These are phyloP conservation scores for Ustilago shanxiensis DNA, from an alignment of 1,284 basidiomycete species.

Conservation along the genomic window DNA sequence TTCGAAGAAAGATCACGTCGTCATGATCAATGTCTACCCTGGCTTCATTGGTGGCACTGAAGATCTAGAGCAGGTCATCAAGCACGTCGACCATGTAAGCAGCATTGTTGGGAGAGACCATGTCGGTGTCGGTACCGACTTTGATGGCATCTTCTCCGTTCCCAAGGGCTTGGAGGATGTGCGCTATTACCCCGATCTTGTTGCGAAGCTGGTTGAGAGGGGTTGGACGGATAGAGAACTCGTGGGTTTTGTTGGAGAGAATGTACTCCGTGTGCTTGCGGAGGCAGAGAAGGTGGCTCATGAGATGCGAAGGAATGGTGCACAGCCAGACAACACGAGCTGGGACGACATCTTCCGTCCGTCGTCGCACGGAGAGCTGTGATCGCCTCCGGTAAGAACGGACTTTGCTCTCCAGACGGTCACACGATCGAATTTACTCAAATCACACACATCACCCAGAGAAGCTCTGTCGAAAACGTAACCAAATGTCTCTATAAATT, in stretches of 20 bases:
- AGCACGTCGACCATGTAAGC: constrained; percentile 38
- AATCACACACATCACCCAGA: no score
- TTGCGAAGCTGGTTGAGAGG: constrained; percentile 24
- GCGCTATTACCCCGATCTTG: constrained; percentile 40
- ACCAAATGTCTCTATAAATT: constrained; percentile 1
- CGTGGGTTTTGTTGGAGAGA: constrained; percentile 37
- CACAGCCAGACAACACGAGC: constrained; percentile 36
- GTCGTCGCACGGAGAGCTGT: constrained; percentile 12
- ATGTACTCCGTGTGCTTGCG: constrained; percentile 44
- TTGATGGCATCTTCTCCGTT: constrained; percentile 43
- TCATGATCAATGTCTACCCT: constrained; percentile 54
- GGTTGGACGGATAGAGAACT: constrained; percentile 48
- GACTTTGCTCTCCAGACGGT: not conserved
- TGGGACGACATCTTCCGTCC: constrained; percentile 42
- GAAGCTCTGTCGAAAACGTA: no score
- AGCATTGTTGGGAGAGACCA: constrained; percentile 34
- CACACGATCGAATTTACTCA: not conserved
- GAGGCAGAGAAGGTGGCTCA: constrained; percentile 33
- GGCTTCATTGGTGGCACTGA: constrained; percentile 52
- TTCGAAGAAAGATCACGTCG: constrained; percentile 32
- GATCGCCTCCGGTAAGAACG: not conserved
- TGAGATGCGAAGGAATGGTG: constrained; percentile 27
- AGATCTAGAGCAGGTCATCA: constrained; percentile 37
- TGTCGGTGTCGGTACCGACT: constrained; percentile 49
- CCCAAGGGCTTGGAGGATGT: constrained; percentile 46